Percentiles rank a stretch among this genome's conserved stretches.
Conservation (phyloP, 257 asterid genomes). For the Leonotis leonurus region DNA sequence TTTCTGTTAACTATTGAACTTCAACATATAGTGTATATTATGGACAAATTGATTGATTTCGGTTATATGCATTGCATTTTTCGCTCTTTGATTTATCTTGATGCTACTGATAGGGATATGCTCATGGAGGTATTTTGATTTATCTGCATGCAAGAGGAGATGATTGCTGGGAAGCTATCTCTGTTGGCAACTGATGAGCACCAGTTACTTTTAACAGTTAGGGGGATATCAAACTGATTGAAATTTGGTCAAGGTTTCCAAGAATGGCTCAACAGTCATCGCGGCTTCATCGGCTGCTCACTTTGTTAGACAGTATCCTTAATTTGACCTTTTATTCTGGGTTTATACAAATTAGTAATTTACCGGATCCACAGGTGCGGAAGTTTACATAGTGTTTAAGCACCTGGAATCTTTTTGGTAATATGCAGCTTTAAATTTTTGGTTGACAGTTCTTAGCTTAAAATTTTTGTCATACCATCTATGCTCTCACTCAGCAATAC, state of each 20-base stretch:
- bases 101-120: conserved; percentile 21
- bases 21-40: background rate
- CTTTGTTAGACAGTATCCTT: conserved; percentile 97
- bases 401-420: background rate
- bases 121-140: conserved; percentile 23
- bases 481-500: background rate
- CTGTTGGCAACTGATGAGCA: conserved; percentile 19
- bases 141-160: conserved; percentile 26
- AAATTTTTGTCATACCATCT: background rate
- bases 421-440: background rate
- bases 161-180: conserved; percentile 18
- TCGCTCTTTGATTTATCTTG: conserved; percentile 3
- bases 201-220: conserved; percentile 21
- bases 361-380: background rate
- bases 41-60: conserved; percentile 2
- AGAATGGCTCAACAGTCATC: conserved; percentile 97
- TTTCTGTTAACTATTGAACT: background rate
- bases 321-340: background rate
- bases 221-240: conserved; percentile 30
- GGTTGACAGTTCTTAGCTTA: background rate
- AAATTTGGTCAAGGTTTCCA: conserved; percentile 20
- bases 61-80: background rate
- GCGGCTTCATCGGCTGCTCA: conserved; percentile 88
- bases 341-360: background rate
- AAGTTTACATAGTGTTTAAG: background rate